A percentile compares a stretch with the other conserved stretches of the same genome.
Evolutionary conservation across 192 early-diverging fungal species (phyloP).

Genomic region (Globomyces pollinis-pini): DNA sequence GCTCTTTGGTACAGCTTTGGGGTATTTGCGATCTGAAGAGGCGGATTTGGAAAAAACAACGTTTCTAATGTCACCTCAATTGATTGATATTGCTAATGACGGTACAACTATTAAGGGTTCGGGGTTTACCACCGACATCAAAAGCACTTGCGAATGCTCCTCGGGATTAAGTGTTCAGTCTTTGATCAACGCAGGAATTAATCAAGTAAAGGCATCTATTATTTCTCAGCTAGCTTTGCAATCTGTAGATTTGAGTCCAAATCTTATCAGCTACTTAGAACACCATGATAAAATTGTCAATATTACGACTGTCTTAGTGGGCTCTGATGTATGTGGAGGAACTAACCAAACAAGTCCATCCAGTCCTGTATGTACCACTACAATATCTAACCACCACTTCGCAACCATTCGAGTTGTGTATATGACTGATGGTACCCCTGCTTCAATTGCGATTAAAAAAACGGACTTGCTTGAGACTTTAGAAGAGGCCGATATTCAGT

Average conservation of each 20-base stretch:
- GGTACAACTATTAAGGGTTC: not conserved
- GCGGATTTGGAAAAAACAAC: not conserved
- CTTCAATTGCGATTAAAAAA: slow-evolving; percentile 4
- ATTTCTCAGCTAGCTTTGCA: not conserved
- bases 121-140: not conserved
- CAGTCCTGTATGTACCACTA: not conserved
- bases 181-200: not conserved
- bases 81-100: slow-evolving; percentile 2
- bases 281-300: not conserved
- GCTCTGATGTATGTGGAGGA: not conserved
- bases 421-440: slow-evolving; percentile 5
- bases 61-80: not conserved
- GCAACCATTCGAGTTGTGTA: not conserved
- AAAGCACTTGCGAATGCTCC: not conserved
- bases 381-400: not conserved
- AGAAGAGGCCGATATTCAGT: not conserved
- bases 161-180: not conserved
- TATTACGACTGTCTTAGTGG: not conserved
- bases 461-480: not conserved
- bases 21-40: not conserved
- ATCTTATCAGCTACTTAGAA: not conserved
- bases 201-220: not conserved
- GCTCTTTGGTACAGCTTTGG: slow-evolving; percentile 6
- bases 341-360: not conserved
- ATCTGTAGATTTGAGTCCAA: not conserved